Evolutionary conservation across 2,329 filamentous ascomycete genomes (phyloP).

Genomic region (Venturia nashicola): DNA sequence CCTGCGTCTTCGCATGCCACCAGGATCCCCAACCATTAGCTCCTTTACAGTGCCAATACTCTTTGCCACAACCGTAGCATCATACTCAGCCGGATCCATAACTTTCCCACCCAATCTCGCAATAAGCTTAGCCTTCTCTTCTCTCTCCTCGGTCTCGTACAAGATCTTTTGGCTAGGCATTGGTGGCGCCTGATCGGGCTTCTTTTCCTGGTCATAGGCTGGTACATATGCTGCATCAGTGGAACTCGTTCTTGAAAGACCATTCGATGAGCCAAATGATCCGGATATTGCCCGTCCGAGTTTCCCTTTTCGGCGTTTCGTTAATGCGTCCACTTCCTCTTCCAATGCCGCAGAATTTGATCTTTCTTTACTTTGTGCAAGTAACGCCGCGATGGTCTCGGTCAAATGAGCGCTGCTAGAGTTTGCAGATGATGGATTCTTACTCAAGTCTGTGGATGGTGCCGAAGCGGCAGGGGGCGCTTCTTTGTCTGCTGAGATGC

Average conservation of each 20-base stretch:
- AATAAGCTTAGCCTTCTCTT: conserved; percentile 24
- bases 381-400: conserved; percentile 13
- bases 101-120: conserved; percentile 23
- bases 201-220: background rate
- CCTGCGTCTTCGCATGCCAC: background rate
- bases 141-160: conserved; percentile 24
- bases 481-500: background rate
- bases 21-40: background rate
- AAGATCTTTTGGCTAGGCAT: conserved; percentile 23
- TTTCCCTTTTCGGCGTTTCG: background rate
- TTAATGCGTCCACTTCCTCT: conserved; percentile 4
- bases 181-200: conserved; percentile 14
- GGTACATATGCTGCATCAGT: background rate
- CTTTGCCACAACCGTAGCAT: background rate
- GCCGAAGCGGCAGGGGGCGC: background rate
- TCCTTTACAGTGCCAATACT: conserved; percentile 9
- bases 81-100: conserved; percentile 10
- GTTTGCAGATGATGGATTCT: background rate
- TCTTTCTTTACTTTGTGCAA: conserved; percentile 13
- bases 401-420: conserved; percentile 10
- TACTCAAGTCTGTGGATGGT: background rate
- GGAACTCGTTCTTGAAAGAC: background rate
- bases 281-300: conserved; percentile 9
- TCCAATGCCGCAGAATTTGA: background rate
- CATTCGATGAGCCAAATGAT: background rate